Base-by-base conservation (phyloP, 345 rosid species). In the Dovyalis caffra region DNA sequence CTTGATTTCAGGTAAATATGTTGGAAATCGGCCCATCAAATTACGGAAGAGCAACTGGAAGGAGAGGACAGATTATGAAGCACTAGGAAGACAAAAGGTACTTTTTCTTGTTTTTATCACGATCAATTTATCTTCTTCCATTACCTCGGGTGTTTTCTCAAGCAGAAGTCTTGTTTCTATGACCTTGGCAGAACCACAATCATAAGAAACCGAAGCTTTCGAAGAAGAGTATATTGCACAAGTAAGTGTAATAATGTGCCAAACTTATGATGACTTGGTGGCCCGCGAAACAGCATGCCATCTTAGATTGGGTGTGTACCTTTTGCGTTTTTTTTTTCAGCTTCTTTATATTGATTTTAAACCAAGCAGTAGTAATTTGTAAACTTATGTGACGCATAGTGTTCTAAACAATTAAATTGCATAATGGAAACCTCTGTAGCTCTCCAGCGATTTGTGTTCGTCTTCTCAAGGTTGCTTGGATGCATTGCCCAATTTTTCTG, bases 1-100 rank as follows among this genome's bases (percentile, higher is more conserved):
- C 38, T 73, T 64, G 65, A 58, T 68, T 74, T 76, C 87, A 95
- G 99, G 99, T 56, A 95, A 95, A 78, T 95, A 95, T 79, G 99
- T 95, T 16, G 99, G 99, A 65, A 95, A 95, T 77, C 85, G 99
- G 49, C 99, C 98, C 1, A 93, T 95, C 66, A 95, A 95, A 75
- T 84, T 95, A 68, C 87, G 98, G 12, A 95, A 95, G 86, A 95
- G 99, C 87, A 95, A 91, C 77, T 95, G 99, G 99, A 91, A 82
- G 85, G 98, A 95, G 80, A 89, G 99, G 72, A 95, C 86, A 49
- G 98, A 95, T 66, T 69, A 68, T 66, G 92, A 87, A 3, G 97
- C 97, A 66, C 75, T 90, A 9, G 96, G 66, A 60, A 88, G 87
- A 76, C 98, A 89, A 4, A 95, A 89, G 93, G 99, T 84, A 78